Percentiles rank a stretch among this genome's conserved stretches.
phyloP scores from a whole-genome alignment of 2,329 filamentous ascomycete genomes.

The Xylaria sp. region DNA sequence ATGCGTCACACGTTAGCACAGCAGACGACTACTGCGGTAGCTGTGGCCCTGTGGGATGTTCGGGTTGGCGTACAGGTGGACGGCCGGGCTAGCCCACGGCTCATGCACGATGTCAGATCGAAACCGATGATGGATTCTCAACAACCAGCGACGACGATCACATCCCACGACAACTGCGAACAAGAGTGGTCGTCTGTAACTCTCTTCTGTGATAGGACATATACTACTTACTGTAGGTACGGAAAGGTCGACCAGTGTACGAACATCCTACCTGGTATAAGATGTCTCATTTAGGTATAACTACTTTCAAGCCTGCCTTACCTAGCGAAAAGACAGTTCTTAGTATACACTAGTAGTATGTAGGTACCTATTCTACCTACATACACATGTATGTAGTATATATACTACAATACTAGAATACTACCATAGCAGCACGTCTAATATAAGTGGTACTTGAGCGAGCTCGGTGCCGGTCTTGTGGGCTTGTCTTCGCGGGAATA shows the following conservation, averaged over 20 bases:
- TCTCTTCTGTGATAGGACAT: conserved; percentile 1
- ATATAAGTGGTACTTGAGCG: neutral
- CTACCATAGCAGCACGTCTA: neutral
- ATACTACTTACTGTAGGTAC: neutral
- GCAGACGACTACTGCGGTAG: conserved; percentile 41
- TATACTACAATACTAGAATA: neutral
- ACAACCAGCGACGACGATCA: conserved; percentile 45
- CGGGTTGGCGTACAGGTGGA: conserved; percentile 42
- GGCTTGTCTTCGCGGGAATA: conserved; percentile 23
- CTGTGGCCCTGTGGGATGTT: conserved; percentile 35
- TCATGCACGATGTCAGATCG: conserved; percentile 51
- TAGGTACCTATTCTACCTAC: too few species aligned
- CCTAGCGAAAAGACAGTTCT: conserved; percentile 12
- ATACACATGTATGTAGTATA: neutral
- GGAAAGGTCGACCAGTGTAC: conserved; percentile 6
- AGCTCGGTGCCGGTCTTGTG: conserved; percentile 15
- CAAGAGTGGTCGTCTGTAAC: conserved; percentile 21
- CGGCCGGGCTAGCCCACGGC: conserved; percentile 44
- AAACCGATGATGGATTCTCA: conserved; percentile 46
- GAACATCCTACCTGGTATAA: conserved; percentile 26
- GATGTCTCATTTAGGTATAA: conserved; percentile 35
- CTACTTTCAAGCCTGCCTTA: conserved; percentile 7
- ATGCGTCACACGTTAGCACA: conserved; percentile 45
- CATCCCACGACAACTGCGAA: conserved; percentile 37
- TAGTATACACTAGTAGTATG: neutral